phyloP scores from a whole-genome alignment of 441 rosid species.

The Kokia cookei region DNA sequence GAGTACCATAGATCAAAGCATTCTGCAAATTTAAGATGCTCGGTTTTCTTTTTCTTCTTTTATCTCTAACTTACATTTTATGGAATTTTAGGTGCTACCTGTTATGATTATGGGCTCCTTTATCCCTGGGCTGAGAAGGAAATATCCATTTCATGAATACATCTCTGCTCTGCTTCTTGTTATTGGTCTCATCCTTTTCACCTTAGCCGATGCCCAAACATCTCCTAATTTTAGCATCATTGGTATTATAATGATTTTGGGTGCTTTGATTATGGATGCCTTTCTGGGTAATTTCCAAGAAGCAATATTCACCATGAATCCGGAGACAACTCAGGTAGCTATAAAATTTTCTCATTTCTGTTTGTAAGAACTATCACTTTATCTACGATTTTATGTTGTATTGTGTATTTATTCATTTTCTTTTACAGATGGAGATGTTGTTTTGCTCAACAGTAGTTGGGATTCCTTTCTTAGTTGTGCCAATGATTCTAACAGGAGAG shows the following conservation, averaged over 20 bases:
- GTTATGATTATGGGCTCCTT: constrained; percentile 93
- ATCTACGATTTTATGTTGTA: neutral
- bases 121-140: constrained; percentile 69
- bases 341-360: neutral
- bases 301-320: constrained; percentile 81
- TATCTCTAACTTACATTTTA: neutral
- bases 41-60: too few species aligned
- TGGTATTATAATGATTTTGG: constrained; percentile 72
- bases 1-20: too few species aligned
- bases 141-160: constrained; percentile 71
- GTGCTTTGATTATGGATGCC: constrained; percentile 79
- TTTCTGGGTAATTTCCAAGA: constrained; percentile 84
- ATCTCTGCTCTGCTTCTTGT: constrained; percentile 67
- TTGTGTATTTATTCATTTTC: neutral
- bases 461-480: constrained; percentile 77
- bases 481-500: constrained; percentile 86
- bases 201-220: constrained; percentile 84
- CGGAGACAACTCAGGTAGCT: constrained; percentile 68
- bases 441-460: constrained; percentile 87
- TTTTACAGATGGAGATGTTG: constrained; percentile 84
- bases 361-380: neutral
- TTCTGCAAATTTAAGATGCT: too few species aligned
- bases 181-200: constrained; percentile 76
- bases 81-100: constrained; percentile 58
- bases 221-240: constrained; percentile 75